Base-by-base conservation (phyloP, 2,329 filamentous ascomycete genomes). In the Furcasterigmium sp. region DNA sequence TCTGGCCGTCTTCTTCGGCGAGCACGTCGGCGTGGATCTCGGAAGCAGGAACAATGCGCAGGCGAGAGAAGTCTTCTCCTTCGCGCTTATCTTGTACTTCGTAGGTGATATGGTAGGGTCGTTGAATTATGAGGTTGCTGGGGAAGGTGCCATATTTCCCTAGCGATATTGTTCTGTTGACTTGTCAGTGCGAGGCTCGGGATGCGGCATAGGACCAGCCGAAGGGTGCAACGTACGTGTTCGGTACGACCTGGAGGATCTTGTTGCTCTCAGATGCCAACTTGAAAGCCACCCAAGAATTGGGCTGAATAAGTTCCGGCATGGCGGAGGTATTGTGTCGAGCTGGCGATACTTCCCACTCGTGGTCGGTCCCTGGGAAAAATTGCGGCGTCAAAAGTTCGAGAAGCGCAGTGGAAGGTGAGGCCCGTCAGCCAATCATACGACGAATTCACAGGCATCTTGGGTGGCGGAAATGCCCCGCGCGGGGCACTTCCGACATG, bases 61-160 rank as follows among this genome's bases (percentile, higher is more conserved):
- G 68, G 13, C 81, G 74, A 37, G 81, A 79, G 51, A 83, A 85
- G 49, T 70, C 71, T 51, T 85, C 80, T 47, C 76, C 76, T 5
- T 82, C 74, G 20, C 72, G 65, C 56, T 78, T 80, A 55, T 95
- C 89, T 50, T 85, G 77, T 3, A 97, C 75, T 62, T 97, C 91
- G 66, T 89, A 98, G 1, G 91, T 97, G 47, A 94, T 72, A 68
- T 95, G 81, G 60, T 88, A 95, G 0, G 93, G 93, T 8, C 93
- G 84, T n/a, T 89, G 85, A 49, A 98, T 79, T 37, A 98, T 80
- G 25, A 93, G 78, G 59, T 97, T 96, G 41, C 87, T 82, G 14
- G 88, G 85, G 59, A 98, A 96, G 2, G 82, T 81, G 51, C 93
- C 93, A 61, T 93, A 95, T 78, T 96, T 97, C 44, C 90, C 90